Conservation (phyloP, 305 asterid species). For the Fraxinus albicans region DNA sequence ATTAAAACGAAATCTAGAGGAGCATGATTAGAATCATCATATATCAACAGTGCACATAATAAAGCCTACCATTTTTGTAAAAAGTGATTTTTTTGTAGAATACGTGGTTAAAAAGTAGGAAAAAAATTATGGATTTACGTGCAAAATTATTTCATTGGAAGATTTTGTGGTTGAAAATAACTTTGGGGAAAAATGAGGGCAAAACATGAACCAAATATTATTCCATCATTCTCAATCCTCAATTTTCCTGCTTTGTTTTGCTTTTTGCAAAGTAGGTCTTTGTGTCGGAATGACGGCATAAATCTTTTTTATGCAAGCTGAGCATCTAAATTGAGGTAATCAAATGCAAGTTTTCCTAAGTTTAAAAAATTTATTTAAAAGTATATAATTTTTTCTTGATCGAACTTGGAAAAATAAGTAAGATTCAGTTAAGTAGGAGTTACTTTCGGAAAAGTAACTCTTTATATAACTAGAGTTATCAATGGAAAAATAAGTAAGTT, state of each 20-base stretch:
- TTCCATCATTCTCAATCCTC: background rate
- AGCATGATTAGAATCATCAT: conserved; percentile 17
- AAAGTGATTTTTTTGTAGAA: background rate
- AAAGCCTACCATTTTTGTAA: background rate
- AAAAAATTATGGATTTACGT: background rate
- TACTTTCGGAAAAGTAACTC: background rate
- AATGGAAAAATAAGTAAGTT: background rate
- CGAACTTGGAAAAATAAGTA: background rate
- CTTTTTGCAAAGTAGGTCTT: background rate
- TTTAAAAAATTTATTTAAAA: background rate
- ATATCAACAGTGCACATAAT: conserved; percentile 13
- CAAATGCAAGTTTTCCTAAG: background rate
- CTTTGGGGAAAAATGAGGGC: background rate
- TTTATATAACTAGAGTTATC: background rate
- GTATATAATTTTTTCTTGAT: background rate
- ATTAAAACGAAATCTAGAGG: conserved; percentile 26
- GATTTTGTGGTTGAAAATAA: background rate
- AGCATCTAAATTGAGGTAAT: background rate
- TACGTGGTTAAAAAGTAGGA: background rate
- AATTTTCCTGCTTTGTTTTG: background rate
- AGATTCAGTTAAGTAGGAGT: background rate
- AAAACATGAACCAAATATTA: background rate
- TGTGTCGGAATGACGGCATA: background rate
- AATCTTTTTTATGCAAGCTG: background rate
- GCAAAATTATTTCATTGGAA: background rate